Evolutionary conservation across 2,329 filamentous ascomycete genomes (phyloP).

Genomic region (Trematosphaeria pertusa): DNA sequence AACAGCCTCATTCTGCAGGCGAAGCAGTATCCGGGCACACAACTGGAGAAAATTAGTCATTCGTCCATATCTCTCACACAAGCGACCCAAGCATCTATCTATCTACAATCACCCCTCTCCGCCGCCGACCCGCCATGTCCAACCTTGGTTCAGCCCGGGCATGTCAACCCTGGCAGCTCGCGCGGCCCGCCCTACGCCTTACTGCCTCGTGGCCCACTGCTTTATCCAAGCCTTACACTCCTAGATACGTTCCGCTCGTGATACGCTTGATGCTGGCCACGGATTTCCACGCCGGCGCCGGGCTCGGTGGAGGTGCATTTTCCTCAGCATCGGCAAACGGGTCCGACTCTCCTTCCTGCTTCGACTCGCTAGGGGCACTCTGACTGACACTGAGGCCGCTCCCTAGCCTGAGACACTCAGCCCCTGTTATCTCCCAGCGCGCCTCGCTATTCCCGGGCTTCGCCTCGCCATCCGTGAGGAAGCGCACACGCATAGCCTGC

Average conservation of each 20-base stretch:
- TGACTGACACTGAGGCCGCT: slow-evolving; percentile 68
- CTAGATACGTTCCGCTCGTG: slow-evolving; percentile 46
- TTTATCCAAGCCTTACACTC: slow-evolving; percentile 30
- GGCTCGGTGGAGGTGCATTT: slow-evolving; percentile 29
- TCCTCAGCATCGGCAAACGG: slow-evolving; percentile 73
- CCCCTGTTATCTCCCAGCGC: slow-evolving; percentile 73
- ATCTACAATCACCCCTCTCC: too few species aligned
- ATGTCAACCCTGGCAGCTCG: too few species aligned
- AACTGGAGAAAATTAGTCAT: too few species aligned
- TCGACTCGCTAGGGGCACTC: slow-evolving; percentile 49
- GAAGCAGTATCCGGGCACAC: too few species aligned
- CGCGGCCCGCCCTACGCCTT: too few species aligned
- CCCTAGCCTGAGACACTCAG: slow-evolving; percentile 56
- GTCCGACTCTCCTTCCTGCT: slow-evolving; percentile 59
- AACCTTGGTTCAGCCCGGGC: too few species aligned
- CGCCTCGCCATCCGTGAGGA: slow-evolving; percentile 75
- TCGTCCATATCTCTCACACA: too few species aligned
- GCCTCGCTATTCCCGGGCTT: slow-evolving; percentile 81
- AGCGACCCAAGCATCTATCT: too few species aligned
- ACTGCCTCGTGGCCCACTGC: neutral
- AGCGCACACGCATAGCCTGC: slow-evolving; percentile 82
- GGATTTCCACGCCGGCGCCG: slow-evolving; percentile 39
- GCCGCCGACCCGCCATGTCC: too few species aligned
- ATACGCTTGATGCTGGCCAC: slow-evolving; percentile 46
- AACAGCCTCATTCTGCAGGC: too few species aligned